Evolutionary conservation across 2,329 filamentous ascomycete genomes (phyloP).

Genomic region (Xenosphaeropsis pyriputrescens): DNA sequence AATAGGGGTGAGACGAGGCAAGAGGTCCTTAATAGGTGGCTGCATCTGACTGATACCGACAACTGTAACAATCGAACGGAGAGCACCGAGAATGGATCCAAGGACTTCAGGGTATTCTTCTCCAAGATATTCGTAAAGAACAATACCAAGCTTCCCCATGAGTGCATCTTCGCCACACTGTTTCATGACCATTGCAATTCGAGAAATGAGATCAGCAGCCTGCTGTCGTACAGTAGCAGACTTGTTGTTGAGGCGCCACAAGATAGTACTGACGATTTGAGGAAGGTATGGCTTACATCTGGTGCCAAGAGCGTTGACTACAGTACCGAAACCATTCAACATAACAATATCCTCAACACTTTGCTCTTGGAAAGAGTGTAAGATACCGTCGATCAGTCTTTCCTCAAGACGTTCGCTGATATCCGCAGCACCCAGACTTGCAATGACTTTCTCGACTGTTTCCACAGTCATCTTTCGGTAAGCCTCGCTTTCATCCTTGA

Average conservation of each 20-base stretch:
- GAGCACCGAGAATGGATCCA: slow-evolving; percentile 86
- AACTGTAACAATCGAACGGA: slow-evolving; percentile 92
- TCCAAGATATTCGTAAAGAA: slow-evolving; percentile 94
- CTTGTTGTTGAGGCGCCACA: slow-evolving; percentile 97
- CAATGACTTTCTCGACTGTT: slow-evolving; percentile 92
- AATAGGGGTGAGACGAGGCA: slow-evolving; percentile 93
- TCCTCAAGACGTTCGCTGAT: slow-evolving; percentile 89
- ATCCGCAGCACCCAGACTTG: slow-evolving; percentile 83
- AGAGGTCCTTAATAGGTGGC: slow-evolving; percentile 88
- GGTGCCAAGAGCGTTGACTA: slow-evolving; percentile 86
- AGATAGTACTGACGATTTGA: slow-evolving; percentile 91
- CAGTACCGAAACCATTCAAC: slow-evolving; percentile 93
- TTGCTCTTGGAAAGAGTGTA: slow-evolving; percentile 96
- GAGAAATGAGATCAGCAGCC: slow-evolving; percentile 88
- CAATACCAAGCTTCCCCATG: slow-evolving; percentile 87
- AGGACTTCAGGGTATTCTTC: slow-evolving; percentile 98
- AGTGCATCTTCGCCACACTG: slow-evolving; percentile 93
- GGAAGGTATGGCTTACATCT: slow-evolving; percentile 93
- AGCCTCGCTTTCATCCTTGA: slow-evolving; percentile 95
- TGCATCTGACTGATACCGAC: slow-evolving; percentile 98
- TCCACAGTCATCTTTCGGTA: slow-evolving; percentile 99
- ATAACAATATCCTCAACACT: slow-evolving; percentile 92
- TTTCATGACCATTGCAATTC: slow-evolving; percentile 98
- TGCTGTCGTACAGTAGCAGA: slow-evolving; percentile 93
- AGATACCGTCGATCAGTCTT: slow-evolving; percentile 83